Conservation (phyloP, 129 eudicot genomes). For the Rutidosis leptorrhynchoides region DNA sequence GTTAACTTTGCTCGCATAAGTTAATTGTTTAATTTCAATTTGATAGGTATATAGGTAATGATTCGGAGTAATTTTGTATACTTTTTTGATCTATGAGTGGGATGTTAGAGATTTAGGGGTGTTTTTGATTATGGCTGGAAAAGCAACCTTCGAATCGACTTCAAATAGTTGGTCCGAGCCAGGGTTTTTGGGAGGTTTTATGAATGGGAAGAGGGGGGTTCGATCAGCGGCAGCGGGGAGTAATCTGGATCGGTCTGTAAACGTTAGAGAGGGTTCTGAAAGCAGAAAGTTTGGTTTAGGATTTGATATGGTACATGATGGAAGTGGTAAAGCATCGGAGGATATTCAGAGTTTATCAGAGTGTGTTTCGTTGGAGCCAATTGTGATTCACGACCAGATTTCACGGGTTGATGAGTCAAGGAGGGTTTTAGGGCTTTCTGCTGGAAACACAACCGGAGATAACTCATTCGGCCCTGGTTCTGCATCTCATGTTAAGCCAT, state of each 20-base stretch:
- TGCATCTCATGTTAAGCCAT: constrained; percentile 43
- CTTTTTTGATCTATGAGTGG: constrained; percentile 14
- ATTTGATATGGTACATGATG: constrained; percentile 40
- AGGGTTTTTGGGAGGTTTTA: constrained; percentile 46
- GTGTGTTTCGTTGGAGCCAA: constrained; percentile 59
- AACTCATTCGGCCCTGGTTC: constrained; percentile 41
- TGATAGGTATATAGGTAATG: constrained; percentile 33
- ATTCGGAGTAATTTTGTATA: constrained; percentile 14
- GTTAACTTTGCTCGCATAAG: neutral
- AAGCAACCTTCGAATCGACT: constrained; percentile 50
- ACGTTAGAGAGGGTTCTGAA: constrained; percentile 60
- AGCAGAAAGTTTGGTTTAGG: constrained; percentile 55
- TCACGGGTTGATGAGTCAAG: constrained; percentile 47
- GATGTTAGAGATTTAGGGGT: constrained; percentile 2
- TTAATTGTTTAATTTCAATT: constrained; percentile 10
- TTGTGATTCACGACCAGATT: constrained; percentile 43
- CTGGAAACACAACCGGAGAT: constrained; percentile 47
- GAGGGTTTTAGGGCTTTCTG: constrained; percentile 51
- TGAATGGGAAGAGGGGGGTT: constrained; percentile 58
- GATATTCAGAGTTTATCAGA: constrained; percentile 47
- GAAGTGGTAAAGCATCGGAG: constrained; percentile 30
- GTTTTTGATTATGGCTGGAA: constrained; percentile 59
- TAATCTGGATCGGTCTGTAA: constrained; percentile 52
- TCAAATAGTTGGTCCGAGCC: constrained; percentile 59
- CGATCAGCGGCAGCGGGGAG: constrained; percentile 35